A percentile compares a stretch with the other conserved stretches of the same genome.
Conservation (phyloP, 208 protist genomes). For the Leishmania amazonensis region DNA sequence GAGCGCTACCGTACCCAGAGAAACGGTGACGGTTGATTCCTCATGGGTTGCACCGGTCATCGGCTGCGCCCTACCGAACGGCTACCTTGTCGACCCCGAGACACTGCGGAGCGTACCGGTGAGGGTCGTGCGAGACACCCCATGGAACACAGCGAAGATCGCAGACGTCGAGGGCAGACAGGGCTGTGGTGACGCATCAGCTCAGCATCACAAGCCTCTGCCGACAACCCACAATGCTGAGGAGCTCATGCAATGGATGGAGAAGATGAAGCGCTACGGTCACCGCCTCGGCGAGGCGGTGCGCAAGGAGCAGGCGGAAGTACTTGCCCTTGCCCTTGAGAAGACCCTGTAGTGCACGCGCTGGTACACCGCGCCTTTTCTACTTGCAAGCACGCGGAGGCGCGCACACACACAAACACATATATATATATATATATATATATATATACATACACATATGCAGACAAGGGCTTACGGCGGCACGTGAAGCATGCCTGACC, state of each 20-base stretch:
- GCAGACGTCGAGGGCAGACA: background rate
- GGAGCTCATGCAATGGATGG: constrained; percentile 61
- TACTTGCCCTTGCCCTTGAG: constrained; percentile 53
- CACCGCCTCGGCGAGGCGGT: constrained; percentile 32
- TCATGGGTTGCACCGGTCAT: constrained; percentile 7
- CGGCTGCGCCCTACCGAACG: constrained; percentile 49
- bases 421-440: background rate
- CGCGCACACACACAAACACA: background rate
- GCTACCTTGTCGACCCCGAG: constrained; percentile 63
- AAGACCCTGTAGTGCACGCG: constrained; percentile 22
- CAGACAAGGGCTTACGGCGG: background rate
- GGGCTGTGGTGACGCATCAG: background rate
- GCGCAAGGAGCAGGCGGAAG: constrained; percentile 57
- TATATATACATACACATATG: background rate
- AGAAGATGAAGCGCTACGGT: constrained; percentile 69
- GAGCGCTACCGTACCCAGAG: background rate
- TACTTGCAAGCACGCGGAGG: background rate
- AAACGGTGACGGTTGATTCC: constrained; percentile 8
- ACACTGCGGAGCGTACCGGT: constrained; percentile 54
- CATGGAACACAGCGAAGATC: background rate
- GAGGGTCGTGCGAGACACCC: constrained; percentile 15
- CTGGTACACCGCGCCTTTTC: background rate
- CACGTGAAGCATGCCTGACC: background rate
- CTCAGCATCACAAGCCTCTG: background rate
- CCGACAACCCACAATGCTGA: background rate